Evolutionary conservation across 2,329 filamentous ascomycete species (phyloP), one percentile per base, ranked within the genome.

Genomic region (Apiospora hydei): DNA sequence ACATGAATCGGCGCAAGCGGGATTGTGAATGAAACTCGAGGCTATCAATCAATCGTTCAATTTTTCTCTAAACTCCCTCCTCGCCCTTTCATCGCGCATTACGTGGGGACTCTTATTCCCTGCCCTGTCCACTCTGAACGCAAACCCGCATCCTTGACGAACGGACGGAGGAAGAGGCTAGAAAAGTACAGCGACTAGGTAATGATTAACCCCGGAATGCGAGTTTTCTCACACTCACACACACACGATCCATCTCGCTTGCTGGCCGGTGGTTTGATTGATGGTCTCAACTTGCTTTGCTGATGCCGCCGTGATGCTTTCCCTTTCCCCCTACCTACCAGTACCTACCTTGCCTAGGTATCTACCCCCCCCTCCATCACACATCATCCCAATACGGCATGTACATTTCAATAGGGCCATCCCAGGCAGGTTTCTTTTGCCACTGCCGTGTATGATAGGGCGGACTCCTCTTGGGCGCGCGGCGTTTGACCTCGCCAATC

Each of bases 201-300:
- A 53, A 53, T 53, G 18, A 61, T n/a, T 64, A 41, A 64, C 57
- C 57, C 57, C 57, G 57, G 57, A 64, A 64, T 64, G 57, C 57
- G 57, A 64, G 57, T 64, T 64, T 64, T 64, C 26, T 7, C 26
- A 8, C 41, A 43, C 7, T 3, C 26, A 34, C 51, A 30, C 14
- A 18, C 34, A n/a, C 34, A 38, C 21, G 57, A 41, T 41, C 30
- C 30, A 64, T 64, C 34, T 64, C 57, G 57, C 57, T 64, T 64
- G 57, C 30, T 64, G 57, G 16, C 34, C 18, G 53, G 53, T 64
- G 34, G 57, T 64, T 64, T 64, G 57, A 64, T 64, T 64, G 57
- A 64, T 64, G 57, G 57, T 41, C 57, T 64, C 57, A 64, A 64
- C 34, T 64, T 64, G 34, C 53, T 61, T 61, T 61, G 53, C 53